Base-by-base conservation (phyloP, 371 early-diverging fungal genomes). In the Mortierella sp. region DNA sequence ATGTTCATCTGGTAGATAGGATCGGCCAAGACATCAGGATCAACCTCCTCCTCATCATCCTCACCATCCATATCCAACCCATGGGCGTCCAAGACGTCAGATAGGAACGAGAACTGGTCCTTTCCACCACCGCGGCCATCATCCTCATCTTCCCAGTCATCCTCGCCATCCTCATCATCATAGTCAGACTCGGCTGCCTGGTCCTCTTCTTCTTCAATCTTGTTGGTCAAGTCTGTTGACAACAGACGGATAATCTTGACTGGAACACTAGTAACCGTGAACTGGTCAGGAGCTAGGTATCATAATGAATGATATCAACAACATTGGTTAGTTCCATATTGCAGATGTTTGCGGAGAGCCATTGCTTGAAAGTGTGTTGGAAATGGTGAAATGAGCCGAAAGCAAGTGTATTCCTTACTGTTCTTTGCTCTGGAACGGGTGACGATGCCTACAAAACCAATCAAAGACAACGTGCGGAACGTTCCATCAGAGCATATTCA, bases 161-260 rank as follows among this genome's bases (percentile, higher is more conserved):
- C 78, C 24, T 78, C 83, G 2, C 81, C 76, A 75, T 88, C 85
- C 14, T 81, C 86, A 57, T 85, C 86, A 10, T 85, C 86, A 79
- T 79, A 81, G 26, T 85, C 86, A 14, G 81, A 78, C 38, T 81
- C 81, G 10, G 73, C 84, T 28, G 76, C 84, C 71, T 80, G 84
- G 34, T 80, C 84, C 58, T 84, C 84, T 34, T 84, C 86, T 42
- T 84, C 84, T 54, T 90, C 88, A 57, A 91, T 79, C 44, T 91
- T 89, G 82, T 91, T 93, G 16, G 94, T 92, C 71, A 95, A 83
- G 75, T 98, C 97, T 24, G 90, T 91, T 16, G 97, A 81, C 13
- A 98, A 89, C 6, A 98, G 90, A 81, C 95, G 96, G 72, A 98
- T 84, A 16, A 97, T 96, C 89, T 97, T 97, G 73, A 92, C 93